Base-by-base conservation (phyloP, 106 monocot genomes). In the Ottelia alismoides region DNA sequence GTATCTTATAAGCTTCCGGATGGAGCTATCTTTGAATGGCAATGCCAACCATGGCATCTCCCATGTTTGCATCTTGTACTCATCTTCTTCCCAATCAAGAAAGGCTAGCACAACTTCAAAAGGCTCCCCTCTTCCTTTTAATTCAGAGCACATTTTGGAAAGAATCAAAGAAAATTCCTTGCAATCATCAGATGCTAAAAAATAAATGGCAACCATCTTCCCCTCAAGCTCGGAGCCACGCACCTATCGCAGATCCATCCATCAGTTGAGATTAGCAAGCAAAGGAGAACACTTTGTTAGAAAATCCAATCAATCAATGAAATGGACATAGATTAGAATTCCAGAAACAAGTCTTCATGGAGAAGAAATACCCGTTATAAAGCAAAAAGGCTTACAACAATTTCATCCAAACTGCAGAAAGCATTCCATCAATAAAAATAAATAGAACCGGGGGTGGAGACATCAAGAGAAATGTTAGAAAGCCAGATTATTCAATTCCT, bases 181-280 rank as follows among this genome's bases (percentile, higher is more conserved):
- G 60, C 73, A 64, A 11, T 60, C 17, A 10, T 47, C 31, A 32
- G 56, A 61, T 10, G 70, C 16, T 19, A 51, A 45, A 60, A 89
- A 80, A 61, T 66, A 84, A 12, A 89, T 57, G 22, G 65, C 77
- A n/a, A 85, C 73, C 50, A 74, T 52, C 58, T 78, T 81, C 4
- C 91, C 91, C 74, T 85, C 85, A 20, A 92, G 75, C 24, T 81
- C 71, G 1, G 81, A 67, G 9, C 84, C 56, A 2, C 77, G 84
- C 25, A 91, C 80, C 90, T 27, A 18, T 49, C 18, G n/a, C 48
- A 49, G 1, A 0, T 18, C 5, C 50, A 50, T 5, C 19, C 25
- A 2, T 20, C 5, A 50, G 50, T 50, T 22, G 50, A 50, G 12
- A 50, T 23, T 23, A 50, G 25, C 50, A 2, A 20, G 22, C 23